These are phyloP conservation scores for Sarcodon sp. DNA, from an alignment of 768 basidiomycete genomes.

Conservation along the genomic window DNA sequence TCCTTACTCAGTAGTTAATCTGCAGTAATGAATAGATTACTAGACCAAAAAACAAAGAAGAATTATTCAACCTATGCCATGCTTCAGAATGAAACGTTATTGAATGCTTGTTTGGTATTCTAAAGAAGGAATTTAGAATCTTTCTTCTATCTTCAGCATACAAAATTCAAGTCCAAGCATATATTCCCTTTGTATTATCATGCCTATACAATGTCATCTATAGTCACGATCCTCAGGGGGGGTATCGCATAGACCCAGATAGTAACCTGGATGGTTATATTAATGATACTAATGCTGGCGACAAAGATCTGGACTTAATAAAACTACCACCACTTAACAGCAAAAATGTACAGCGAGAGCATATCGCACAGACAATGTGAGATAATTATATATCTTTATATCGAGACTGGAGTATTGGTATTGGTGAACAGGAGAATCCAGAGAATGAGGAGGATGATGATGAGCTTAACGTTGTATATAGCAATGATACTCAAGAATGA, in stretches of 20 bases:
- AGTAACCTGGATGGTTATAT: not conserved
- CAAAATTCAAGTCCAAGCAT: conserved; percentile 14
- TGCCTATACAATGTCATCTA: conserved; percentile 21
- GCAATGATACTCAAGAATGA: not conserved
- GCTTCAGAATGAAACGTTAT: conserved; percentile 7
- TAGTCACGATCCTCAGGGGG: conserved; percentile 10
- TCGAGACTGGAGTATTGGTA: too few relatives aligned
- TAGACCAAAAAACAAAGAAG: too few relatives aligned
- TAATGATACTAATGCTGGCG: not conserved
- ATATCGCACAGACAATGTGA: conserved; percentile 21
- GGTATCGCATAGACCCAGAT: too few relatives aligned
- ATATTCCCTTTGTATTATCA: conserved; percentile 13
- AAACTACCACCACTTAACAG: too few relatives aligned
- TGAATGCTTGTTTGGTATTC: conserved; percentile 12
- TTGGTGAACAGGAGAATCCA: too few relatives aligned
- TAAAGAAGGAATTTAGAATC: conserved; percentile 8
- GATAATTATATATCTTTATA: conserved; percentile 6
- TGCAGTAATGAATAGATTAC: too few relatives aligned
- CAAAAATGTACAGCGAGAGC: conserved; percentile 10
- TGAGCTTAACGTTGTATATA: not conserved
- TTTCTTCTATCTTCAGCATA: conserved; percentile 9
- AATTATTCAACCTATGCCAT: too few relatives aligned
- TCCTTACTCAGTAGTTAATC: too few relatives aligned
- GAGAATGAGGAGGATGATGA: too few relatives aligned
- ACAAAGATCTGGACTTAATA: not conserved